Conservation (phyloP, 164 flowering plant genomes). For the Warburgia ugandensis region DNA sequence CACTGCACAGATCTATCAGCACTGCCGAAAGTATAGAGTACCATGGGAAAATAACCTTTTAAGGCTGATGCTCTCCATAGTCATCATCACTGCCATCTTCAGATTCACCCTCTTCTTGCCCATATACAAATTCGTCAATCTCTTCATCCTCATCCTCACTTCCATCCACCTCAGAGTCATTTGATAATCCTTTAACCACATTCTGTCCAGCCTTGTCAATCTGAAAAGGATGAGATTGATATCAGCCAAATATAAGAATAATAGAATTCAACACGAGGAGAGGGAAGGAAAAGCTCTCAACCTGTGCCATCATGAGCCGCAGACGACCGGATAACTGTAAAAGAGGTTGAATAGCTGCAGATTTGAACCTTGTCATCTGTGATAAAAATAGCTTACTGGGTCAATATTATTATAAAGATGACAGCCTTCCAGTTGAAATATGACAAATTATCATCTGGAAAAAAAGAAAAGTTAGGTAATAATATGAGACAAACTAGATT, state of each 20-base stretch:
- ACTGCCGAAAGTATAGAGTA: no score
- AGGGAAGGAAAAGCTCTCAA: constrained; percentile 12
- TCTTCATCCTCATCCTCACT: constrained; percentile 42
- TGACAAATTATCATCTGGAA: no score
- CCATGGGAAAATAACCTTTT: no score
- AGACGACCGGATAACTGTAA: constrained; percentile 72
- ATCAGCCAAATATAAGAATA: neutral
- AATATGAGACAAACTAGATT: no score
- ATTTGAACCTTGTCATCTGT: constrained; percentile 59
- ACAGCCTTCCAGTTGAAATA: no score
- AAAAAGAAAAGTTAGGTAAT: no score
- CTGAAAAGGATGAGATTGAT: constrained; percentile 17
- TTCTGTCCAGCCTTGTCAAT: constrained; percentile 46
- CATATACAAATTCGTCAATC: constrained; percentile 45
- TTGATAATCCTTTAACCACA: constrained; percentile 15
- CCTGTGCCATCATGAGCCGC: constrained; percentile 80
- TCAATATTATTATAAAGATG: no score
- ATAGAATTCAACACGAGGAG: neutral
- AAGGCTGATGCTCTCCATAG: constrained; percentile 15
- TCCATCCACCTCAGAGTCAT: constrained; percentile 28
- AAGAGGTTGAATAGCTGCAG: constrained; percentile 44
- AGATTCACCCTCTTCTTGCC: constrained; percentile 51
- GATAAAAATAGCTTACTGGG: constrained; percentile 14
- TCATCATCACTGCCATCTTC: constrained; percentile 43
- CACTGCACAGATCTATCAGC: no score